These are phyloP conservation scores for Neonectria sp. DNA, from an alignment of 2,329 filamentous ascomycete species.

Conservation along the genomic window DNA sequence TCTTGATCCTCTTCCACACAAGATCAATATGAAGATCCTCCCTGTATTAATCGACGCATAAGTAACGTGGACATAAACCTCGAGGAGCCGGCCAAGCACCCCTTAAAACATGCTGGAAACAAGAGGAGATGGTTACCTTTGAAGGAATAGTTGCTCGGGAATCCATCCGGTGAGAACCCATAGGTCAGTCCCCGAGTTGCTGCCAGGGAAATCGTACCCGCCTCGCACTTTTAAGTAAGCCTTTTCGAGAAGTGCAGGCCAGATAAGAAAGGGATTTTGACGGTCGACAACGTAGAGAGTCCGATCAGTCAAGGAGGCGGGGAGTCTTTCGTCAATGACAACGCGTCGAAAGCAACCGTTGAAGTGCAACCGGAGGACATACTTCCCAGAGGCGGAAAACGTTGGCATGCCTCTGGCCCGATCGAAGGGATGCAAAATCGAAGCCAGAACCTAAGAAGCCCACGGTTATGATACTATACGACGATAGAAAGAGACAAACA, in stretches of 20 bases:
- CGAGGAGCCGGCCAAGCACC: background rate
- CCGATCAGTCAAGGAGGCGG: slow-evolving; percentile 80
- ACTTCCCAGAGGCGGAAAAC: slow-evolving; percentile 86
- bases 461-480: slow-evolving; percentile 16
- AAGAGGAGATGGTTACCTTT: slow-evolving; percentile 66
- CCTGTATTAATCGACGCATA: slow-evolving; percentile 56
- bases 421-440: slow-evolving; percentile 84
- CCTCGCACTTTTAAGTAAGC: slow-evolving; percentile 96
- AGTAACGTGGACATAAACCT: slow-evolving; percentile 15
- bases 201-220: slow-evolving; percentile 97
- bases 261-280: slow-evolving; percentile 84
- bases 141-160: slow-evolving; percentile 93
- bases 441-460: slow-evolving; percentile 73
- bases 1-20: slow-evolving; percentile 84
- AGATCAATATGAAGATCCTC: slow-evolving; percentile 83
- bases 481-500: background rate
- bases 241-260: slow-evolving; percentile 95
- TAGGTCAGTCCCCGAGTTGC: slow-evolving; percentile 95
- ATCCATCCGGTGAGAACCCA: slow-evolving; percentile 97
- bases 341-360: slow-evolving; percentile 94
- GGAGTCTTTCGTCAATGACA: slow-evolving; percentile 89
- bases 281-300: slow-evolving; percentile 91
- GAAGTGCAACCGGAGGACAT: slow-evolving; percentile 93
- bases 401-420: slow-evolving; percentile 68
- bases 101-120: background rate